Conservation (phyloP, 768 basidiomycete species). For the Amanita brunnescens region DNA sequence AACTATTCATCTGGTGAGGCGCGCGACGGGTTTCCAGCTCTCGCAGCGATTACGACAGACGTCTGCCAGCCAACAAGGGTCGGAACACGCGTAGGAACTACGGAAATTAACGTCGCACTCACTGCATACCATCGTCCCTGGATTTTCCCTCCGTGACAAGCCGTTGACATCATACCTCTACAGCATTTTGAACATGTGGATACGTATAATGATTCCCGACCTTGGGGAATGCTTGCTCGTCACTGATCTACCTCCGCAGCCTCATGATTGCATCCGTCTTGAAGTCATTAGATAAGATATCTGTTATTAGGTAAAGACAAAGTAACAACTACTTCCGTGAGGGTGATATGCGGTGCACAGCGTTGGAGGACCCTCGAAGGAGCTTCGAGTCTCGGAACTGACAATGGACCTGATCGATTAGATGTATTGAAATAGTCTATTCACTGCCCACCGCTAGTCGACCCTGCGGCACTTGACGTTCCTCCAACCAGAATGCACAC, state of each 20-base stretch:
- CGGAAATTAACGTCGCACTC: background rate
- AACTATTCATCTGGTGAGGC: background rate
- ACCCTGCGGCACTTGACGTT: background rate
- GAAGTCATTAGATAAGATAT: no score
- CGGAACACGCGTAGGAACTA: background rate
- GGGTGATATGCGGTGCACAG: no score
- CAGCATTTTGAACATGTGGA: background rate
- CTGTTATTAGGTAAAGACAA: no score
- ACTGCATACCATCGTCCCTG: background rate
- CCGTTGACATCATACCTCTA: background rate
- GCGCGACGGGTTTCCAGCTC: background rate
- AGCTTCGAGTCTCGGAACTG: background rate
- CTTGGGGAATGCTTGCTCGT: no score
- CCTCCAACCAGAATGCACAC: background rate
- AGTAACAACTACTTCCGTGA: no score
- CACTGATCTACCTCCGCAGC: no score
- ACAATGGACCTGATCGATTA: background rate
- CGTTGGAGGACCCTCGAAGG: no score
- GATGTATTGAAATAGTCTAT: background rate
- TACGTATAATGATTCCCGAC: background rate
- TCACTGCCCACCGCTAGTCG: background rate
- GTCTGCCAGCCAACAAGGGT: background rate
- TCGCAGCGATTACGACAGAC: background rate
- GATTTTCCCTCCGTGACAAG: background rate
- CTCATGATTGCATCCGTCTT: no score